Evolutionary conservation across 768 basidiomycete genomes (phyloP).

Genomic region (Chalciporus pseudorubinellus): DNA sequence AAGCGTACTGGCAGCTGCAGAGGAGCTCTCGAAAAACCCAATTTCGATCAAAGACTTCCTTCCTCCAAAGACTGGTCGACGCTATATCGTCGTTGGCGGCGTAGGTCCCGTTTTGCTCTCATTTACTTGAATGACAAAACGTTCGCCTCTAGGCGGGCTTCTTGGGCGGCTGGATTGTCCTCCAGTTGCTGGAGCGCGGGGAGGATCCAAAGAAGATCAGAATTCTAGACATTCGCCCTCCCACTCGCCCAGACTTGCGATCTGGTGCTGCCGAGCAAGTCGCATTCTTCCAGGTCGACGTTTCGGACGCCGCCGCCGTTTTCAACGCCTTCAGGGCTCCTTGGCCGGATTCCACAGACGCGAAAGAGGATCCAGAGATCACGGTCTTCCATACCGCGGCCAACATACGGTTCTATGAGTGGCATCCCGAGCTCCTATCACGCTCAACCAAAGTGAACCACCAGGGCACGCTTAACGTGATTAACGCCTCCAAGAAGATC

Average conservation of each 20-base stretch:
- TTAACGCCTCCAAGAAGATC: conserved; percentile 52
- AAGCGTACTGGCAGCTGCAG: conserved; percentile 40
- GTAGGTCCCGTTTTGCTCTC: conserved; percentile 37
- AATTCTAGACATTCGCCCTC: conserved; percentile 63
- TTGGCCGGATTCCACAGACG: conserved; percentile 45
- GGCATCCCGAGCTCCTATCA: conserved; percentile 46
- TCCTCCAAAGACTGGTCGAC: conserved; percentile 66
- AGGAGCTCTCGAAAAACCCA: conserved; percentile 33
- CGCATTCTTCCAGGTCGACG: conserved; percentile 56
- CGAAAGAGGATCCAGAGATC: conserved; percentile 31
- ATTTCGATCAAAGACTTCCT: conserved; percentile 44
- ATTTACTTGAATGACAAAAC: background rate
- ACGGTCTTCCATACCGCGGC: conserved; percentile 79
- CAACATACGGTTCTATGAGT: conserved; percentile 77
- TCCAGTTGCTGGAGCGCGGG: conserved; percentile 64
- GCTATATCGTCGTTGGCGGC: conserved; percentile 76
- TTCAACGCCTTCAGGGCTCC: conserved; percentile 60
- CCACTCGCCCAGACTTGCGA: conserved; percentile 54
- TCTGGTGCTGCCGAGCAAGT: conserved; percentile 52
- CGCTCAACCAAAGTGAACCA: conserved; percentile 65
- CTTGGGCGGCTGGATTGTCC: conserved; percentile 75
- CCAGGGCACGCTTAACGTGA: conserved; percentile 62
- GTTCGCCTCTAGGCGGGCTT: conserved; percentile 56
- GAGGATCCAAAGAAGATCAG: conserved; percentile 66
- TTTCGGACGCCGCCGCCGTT: conserved; percentile 53